A percentile compares a stretch with the other conserved stretches of the same genome.
phyloP scores from a whole-genome alignment of 1,139 yeast species.

The Blastobotrys petasosporus region DNA sequence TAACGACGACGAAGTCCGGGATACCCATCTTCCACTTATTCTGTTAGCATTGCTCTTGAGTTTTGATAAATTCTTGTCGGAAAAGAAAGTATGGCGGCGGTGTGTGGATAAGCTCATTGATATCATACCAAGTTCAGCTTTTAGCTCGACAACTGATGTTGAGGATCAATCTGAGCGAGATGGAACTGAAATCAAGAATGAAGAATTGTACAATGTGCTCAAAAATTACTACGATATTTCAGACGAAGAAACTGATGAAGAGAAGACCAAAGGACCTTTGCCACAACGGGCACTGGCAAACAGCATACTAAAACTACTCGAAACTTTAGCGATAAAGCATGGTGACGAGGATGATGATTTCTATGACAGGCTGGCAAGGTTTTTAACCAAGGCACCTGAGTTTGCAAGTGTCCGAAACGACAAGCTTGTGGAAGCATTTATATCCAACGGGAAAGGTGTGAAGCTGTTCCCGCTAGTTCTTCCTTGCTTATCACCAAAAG shows the following conservation, averaged over 20 bases:
- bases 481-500: constrained; percentile 10
- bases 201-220: constrained; percentile 30
- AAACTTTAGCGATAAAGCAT: not conserved
- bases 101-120: constrained; percentile 8
- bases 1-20: constrained; percentile 80
- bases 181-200: constrained; percentile 58
- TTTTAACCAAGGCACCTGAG: constrained; percentile 47
- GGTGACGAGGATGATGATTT: constrained; percentile 21
- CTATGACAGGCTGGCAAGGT: constrained; percentile 36
- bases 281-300: not conserved
- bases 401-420: constrained; percentile 32
- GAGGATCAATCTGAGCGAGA: not conserved
- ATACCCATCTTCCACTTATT: constrained; percentile 67
- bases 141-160: constrained; percentile 3
- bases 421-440: constrained; percentile 34
- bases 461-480: constrained; percentile 6
- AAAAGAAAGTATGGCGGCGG: constrained; percentile 19
- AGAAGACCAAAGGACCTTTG: not conserved
- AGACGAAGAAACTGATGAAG: constrained; percentile 16
- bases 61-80: constrained; percentile 5
- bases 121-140: constrained; percentile 4
- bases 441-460: constrained; percentile 4
- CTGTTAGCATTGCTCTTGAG: constrained; percentile 43
- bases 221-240: constrained; percentile 29
- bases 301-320: not conserved